Evolutionary conservation across 1,284 basidiomycete species (phyloP), one percentile per base, ranked within the genome.

Genomic region (Ceratobasidium sp.): DNA sequence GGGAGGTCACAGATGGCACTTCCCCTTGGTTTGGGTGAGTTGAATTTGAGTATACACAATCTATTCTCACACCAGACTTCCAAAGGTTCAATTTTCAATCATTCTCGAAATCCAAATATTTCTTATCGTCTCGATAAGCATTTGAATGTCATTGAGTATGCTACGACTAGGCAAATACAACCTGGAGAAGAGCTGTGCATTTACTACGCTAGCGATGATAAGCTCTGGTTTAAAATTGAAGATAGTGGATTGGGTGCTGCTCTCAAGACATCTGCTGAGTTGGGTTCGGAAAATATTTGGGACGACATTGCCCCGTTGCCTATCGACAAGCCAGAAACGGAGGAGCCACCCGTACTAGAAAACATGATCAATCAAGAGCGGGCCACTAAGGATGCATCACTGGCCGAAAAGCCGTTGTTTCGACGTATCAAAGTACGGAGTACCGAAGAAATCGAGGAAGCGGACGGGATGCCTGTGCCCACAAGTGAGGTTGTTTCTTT

Each of bases 71-170:
- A 21, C 5, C 5, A 28, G 23, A 23, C 26, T 3, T 26, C 23
- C 18, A 23, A 75, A 92, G 91, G 92, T 9, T 92, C 92, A 0
- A 78, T 94, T 3, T 94, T 95, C 81, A 94, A 94, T 77, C 92
- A 93, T 79, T 88, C 89, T 0, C 81, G 85, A 18, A 76, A 77
- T 0, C 92, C 92, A 1, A 95, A 94, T 78, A 86, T 94, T 18
- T 88, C 88, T 0, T 94, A 88, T 79, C 82, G 81, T 2, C 79
- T 91, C 12, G 78, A 82, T 57, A 74, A 78, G 10, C 41, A 59
- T 0, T 85, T 83, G 0, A 86, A 91, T 55, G 86, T 87, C 2
- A 93, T 95, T 73, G 82, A 82, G 73, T 96, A 90, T 77, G 86
- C 83, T 0, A 88, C 91, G 0, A 82, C 82, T 1, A 84, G 86